phyloP scores from a whole-genome alignment of 306 rosid species.

The Sphenostylis stenocarpa region DNA sequence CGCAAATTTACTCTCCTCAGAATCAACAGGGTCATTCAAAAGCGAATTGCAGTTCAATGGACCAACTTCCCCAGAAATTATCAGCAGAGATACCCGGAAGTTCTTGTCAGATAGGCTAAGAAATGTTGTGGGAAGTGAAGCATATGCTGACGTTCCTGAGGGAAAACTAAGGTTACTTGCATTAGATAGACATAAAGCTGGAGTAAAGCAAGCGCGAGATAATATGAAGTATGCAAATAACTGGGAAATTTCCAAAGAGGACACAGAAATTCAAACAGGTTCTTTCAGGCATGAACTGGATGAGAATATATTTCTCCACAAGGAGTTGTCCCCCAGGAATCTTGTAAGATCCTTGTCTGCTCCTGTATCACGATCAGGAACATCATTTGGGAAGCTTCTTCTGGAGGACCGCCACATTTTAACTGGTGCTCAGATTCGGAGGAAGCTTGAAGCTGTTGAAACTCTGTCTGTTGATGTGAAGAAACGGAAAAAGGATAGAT shows the following conservation, averaged over 20 bases:
- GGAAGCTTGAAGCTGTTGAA: slow-evolving; percentile 87
- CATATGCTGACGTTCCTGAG: slow-evolving; percentile 38
- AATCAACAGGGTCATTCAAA: slow-evolving; percentile 71
- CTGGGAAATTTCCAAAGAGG: slow-evolving; percentile 56
- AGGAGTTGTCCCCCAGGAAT: slow-evolving; percentile 78
- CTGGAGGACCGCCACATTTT: slow-evolving; percentile 88
- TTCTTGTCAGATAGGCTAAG: slow-evolving; percentile 67
- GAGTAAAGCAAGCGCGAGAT: slow-evolving; percentile 41
- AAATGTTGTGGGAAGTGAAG: slow-evolving; percentile 54
- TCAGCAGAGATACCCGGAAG: slow-evolving; percentile 71
- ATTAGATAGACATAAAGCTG: slow-evolving; percentile 47
- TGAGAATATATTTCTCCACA: slow-evolving; percentile 47
- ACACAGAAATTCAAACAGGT: slow-evolving; percentile 59
- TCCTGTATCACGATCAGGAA: slow-evolving; percentile 89
- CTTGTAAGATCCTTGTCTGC: slow-evolving; percentile 92
- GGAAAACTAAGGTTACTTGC: slow-evolving; percentile 49
- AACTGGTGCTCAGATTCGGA: slow-evolving; percentile 85
- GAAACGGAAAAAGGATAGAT: slow-evolving; percentile 70
- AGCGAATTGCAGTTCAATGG: slow-evolving; percentile 63
- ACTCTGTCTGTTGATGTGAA: slow-evolving; percentile 46
- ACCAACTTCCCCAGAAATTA: slow-evolving; percentile 60
- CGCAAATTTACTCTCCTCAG: slow-evolving; percentile 56
- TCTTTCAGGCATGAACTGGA: slow-evolving; percentile 78
- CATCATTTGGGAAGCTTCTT: slow-evolving; percentile 98
- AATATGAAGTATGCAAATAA: slow-evolving; percentile 33